phyloP scores from a whole-genome alignment of 2,329 filamentous ascomycete genomes.

The Coniosporium tulheliwenetii region DNA sequence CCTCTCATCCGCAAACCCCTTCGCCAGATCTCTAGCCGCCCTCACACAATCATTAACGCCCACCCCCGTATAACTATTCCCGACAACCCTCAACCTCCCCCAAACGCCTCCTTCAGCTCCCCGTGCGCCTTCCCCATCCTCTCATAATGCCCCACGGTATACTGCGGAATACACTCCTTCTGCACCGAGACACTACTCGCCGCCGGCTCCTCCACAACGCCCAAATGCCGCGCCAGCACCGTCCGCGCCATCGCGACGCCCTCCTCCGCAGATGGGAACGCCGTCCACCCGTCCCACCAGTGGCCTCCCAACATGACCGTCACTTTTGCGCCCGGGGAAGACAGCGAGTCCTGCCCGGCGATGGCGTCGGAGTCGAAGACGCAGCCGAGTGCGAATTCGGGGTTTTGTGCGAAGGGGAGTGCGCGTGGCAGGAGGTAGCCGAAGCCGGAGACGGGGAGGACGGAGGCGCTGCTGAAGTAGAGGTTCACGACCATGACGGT shows the following conservation, averaged over 20 bases:
- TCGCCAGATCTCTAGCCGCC: constrained; percentile 38
- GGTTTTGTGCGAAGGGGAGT: constrained; percentile 55
- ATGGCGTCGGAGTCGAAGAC: constrained; percentile 64
- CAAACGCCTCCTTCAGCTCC: constrained; percentile 40
- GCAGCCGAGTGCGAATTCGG: constrained; percentile 73
- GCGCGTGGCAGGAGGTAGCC: constrained; percentile 81
- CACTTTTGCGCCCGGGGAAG: constrained; percentile 55
- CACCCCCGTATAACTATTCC: constrained; percentile 30
- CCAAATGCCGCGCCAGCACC: constrained; percentile 59
- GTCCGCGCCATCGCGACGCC: constrained; percentile 54
- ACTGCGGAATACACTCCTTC: constrained; percentile 77
- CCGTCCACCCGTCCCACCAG: constrained; percentile 58
- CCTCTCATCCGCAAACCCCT: constrained; percentile 20
- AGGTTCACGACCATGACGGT: constrained; percentile 89
- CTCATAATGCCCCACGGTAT: constrained; percentile 59
- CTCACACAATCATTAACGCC: constrained; percentile 37
- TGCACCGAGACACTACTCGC: constrained; percentile 46
- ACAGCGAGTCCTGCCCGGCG: not conserved
- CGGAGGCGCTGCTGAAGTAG: constrained; percentile 52
- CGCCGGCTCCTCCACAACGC: constrained; percentile 47
- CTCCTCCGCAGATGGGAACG: constrained; percentile 48
- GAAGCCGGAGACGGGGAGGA: constrained; percentile 59
- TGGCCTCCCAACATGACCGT: constrained; percentile 94
- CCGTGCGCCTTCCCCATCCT: constrained; percentile 42
- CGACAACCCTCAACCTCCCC: constrained; percentile 48